Conservation (phyloP, 305 asterid species). For the Caryopteris hybrid region DNA sequence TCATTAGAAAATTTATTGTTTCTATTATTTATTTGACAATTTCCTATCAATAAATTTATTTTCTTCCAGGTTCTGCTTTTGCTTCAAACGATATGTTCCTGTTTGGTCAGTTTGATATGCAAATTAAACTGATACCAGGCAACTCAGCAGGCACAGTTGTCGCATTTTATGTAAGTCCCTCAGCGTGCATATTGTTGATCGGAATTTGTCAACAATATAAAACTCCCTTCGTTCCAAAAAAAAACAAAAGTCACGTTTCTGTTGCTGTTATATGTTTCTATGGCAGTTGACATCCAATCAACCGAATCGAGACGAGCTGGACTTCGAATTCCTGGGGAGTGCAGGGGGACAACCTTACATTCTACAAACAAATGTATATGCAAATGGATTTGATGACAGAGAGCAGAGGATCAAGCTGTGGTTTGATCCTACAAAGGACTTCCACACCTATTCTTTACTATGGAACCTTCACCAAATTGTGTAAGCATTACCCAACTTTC, state of each 20-base stretch:
- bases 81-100: constrained; percentile 70
- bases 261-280: background rate
- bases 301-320: constrained; percentile 72
- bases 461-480: constrained; percentile 91
- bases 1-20: background rate
- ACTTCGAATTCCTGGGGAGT: constrained; percentile 89
- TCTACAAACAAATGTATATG: constrained; percentile 78
- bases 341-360: constrained; percentile 52
- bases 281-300: constrained; percentile 64
- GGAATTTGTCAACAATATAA: no score
- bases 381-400: constrained; percentile 64
- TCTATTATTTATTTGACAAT: background rate
- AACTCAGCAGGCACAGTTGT: constrained; percentile 90
- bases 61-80: constrained; percentile 58
- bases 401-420: constrained; percentile 75
- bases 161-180: constrained; percentile 66
- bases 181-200: no score
- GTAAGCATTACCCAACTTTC: no score
- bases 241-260: background rate
- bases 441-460: constrained; percentile 72
- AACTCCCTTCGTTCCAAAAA: no score
- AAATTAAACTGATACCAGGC: constrained; percentile 70
- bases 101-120: constrained; percentile 81
- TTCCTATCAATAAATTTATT: background rate
- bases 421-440: constrained; percentile 91